A percentile compares a stretch with the other conserved stretches of the same genome.
phyloP scores from a whole-genome alignment of 192 early-diverging fungal genomes.

The Dispira simplex region DNA sequence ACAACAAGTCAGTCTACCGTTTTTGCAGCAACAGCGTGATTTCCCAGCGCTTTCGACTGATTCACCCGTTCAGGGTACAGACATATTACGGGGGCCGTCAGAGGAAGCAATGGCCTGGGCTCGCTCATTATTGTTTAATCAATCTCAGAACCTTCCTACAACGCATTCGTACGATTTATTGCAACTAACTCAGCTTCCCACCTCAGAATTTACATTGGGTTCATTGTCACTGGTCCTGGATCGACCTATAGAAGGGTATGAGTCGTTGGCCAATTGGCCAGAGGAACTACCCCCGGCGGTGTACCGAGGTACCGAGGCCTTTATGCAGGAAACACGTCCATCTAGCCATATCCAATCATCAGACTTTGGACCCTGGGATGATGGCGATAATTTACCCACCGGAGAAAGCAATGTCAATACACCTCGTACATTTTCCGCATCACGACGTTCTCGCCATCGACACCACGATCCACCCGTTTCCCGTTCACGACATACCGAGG shows the following conservation, averaged over 20 bases:
- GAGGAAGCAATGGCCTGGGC: neutral
- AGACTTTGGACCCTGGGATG: too few species aligned
- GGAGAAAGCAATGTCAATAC: neutral
- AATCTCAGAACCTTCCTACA: too few species aligned
- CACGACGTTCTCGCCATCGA: neutral
- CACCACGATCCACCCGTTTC: neutral
- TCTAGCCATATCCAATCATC: too few species aligned
- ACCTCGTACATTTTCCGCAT: neutral
- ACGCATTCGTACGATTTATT: neutral
- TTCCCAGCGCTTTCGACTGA: neutral
- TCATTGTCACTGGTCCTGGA: constrained; percentile 48
- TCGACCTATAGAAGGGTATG: constrained; percentile 47
- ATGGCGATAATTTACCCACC: neutral
- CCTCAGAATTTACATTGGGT: constrained; percentile 35
- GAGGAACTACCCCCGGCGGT: constrained; percentile 31
- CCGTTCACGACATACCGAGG: neutral
- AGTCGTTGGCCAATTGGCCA: constrained; percentile 70
- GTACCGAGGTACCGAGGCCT: constrained; percentile 22
- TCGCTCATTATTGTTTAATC: neutral
- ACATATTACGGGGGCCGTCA: constrained; percentile 13
- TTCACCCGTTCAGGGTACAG: neutral
- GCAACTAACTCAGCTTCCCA: neutral
- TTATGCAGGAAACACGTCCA: neutral
- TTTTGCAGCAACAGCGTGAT: constrained; percentile 19
- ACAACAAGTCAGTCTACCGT: constrained; percentile 17